Conservation (phyloP, 176 grass and related monocot genomes). For the Pontederia paniculata region DNA sequence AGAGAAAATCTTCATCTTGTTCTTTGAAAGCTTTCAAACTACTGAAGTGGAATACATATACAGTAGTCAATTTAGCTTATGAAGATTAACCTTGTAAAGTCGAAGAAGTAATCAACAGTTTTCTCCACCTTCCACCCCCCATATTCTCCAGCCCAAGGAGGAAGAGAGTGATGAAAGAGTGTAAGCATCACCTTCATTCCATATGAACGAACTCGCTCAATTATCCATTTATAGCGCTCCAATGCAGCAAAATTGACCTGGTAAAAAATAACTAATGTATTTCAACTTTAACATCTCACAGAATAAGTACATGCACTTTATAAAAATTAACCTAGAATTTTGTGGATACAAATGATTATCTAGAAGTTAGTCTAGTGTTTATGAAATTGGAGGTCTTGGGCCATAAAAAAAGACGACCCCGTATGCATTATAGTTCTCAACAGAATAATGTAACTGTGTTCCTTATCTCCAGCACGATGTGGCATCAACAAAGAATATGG, state of each 20-base stretch:
- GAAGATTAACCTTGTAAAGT: constrained; percentile 65
- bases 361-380: no score
- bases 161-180: constrained; percentile 83
- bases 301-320: not conserved
- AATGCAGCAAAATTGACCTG: constrained; percentile 93
- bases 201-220: constrained; percentile 59
- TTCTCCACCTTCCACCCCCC: constrained; percentile 94
- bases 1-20: no score
- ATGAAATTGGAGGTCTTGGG: no score
- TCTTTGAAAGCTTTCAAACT: not conserved
- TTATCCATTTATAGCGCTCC: constrained; percentile 83
- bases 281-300: not conserved
- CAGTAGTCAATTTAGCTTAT: not conserved
- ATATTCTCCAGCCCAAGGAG: constrained; percentile 91
- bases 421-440: no score
- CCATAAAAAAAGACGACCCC: no score
- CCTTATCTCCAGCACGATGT: no score
- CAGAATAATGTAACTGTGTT: no score
- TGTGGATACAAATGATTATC: no score
- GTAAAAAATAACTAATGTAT: constrained; percentile 22
- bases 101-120: constrained; percentile 72
- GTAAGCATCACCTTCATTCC: constrained; percentile 99
- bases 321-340: not conserved
- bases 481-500: no score
- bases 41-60: not conserved